Base-by-base conservation (phyloP, 1,284 basidiomycete species). In the Agroathelia rolfsii region DNA sequence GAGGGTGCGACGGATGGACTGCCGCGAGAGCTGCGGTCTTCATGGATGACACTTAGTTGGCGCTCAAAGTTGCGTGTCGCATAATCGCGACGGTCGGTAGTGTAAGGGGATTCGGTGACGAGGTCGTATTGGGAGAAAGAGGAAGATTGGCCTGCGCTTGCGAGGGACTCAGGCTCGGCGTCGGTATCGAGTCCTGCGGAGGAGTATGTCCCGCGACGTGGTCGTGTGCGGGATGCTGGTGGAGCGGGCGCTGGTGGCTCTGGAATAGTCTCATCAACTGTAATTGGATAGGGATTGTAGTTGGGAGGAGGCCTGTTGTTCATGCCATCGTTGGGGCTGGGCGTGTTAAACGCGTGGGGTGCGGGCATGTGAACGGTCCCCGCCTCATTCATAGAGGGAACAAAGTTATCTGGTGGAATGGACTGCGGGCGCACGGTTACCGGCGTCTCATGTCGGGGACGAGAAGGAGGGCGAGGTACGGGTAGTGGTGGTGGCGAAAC, bases 41-140 rank as follows among this genome's bases (percentile, higher is more conserved):
- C 63, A 3, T 53, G 56, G 16, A 64, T 64, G 9, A 59, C 54
- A 36, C 57, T 59, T 25, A 65, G 24, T 18, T 40, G 44, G 19
- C 41, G 46, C 4, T 43, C 44, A 18, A 49, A 38, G n/a, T 47
- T 52, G 3, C 41, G 35, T 22, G 53, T 32, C 24, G 43, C 35
- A 32, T 12, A 38, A 33, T 20, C 39, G 39, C 16, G 39, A 30
- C 24, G 4, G 11, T 20, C 20, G 43, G 38, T n/a, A 38, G 28
- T 5, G 33, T 31, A 3, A 61, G 54, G 11, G 58, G 32, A 29
- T 47, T n/a, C n/a, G n/a, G n/a, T 56, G 10, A 63, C 47, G 14
- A 65, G 46, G 15, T 65, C 63, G 14, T 60, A 59, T 18, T 59
- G 54, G 4, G 63, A 64, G 6, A 65, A 56, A 1, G 45, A 53